These are phyloP conservation scores for Trichoderma atrobrunneum DNA, from an alignment of 2,329 filamentous ascomycete genomes.

Conservation along the genomic window DNA sequence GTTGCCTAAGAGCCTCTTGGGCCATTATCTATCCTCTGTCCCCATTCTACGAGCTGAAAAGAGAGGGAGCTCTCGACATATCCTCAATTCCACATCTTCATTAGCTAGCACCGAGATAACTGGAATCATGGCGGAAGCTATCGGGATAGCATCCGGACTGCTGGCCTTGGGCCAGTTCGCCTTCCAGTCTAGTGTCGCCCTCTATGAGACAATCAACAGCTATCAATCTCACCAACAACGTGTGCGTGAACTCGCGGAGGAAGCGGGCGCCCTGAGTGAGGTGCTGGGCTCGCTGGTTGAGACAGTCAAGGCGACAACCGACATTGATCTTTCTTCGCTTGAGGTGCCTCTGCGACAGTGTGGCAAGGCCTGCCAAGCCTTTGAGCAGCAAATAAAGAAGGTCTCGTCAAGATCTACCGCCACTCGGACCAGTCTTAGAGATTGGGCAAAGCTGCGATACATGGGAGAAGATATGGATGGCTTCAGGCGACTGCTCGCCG, in stretches of 20 bases:
- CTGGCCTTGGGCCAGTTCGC: neutral
- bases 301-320: neutral
- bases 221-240: slow-evolving; percentile 19
- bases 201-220: neutral
- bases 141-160: neutral
- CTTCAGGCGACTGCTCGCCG: slow-evolving; percentile 39
- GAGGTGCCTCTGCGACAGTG: slow-evolving; percentile 39
- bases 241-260: slow-evolving; percentile 40
- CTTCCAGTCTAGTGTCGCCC: neutral
- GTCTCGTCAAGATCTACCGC: slow-evolving; percentile 34
- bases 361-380: slow-evolving; percentile 42
- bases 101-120: neutral
- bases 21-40: neutral
- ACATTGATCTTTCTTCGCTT: slow-evolving; percentile 1
- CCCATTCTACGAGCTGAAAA: neutral
- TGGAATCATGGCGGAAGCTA: neutral
- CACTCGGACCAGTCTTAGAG: slow-evolving; percentile 40
- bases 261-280: slow-evolving; percentile 35
- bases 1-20: neutral
- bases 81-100: neutral
- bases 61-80: neutral
- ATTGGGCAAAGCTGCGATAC: slow-evolving; percentile 44
- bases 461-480: slow-evolving; percentile 43
- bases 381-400: slow-evolving; percentile 37
- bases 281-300: neutral